Percentiles rank a stretch among this genome's conserved stretches.
phyloP scores from a whole-genome alignment of 176 grass and related monocot genomes.

The Phyllostachys edulis region DNA sequence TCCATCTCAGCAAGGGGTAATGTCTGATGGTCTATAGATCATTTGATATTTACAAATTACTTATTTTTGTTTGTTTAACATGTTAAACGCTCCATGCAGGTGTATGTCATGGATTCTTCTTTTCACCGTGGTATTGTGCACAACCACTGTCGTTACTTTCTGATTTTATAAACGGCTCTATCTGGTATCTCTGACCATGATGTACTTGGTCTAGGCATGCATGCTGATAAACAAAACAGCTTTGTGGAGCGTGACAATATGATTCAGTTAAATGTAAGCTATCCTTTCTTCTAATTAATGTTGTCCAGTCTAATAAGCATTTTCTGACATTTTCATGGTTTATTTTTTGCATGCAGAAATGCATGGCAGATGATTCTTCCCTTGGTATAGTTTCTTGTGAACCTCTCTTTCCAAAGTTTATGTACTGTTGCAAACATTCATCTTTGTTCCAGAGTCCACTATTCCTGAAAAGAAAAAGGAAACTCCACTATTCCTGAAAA shows the following conservation, averaged over 20 bases:
- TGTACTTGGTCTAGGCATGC: neutral
- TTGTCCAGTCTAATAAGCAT: neutral
- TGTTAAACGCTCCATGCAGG: slow-evolving; percentile 7
- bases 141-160: neutral
- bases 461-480: no score
- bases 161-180: neutral
- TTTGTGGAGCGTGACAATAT: slow-evolving; percentile 25
- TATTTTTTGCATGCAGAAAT: slow-evolving; percentile 24
- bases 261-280: slow-evolving; percentile 41
- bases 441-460: neutral
- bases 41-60: neutral
- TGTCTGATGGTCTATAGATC: neutral
- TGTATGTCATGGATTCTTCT: slow-evolving; percentile 23
- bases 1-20: slow-evolving; percentile 33
- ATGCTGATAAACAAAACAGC: neutral
- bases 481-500: neutral
- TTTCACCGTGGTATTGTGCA: slow-evolving; percentile 27
- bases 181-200: neutral
- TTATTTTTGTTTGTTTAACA: slow-evolving; percentile 1
- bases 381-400: slow-evolving; percentile 31
- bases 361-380: slow-evolving; percentile 32
- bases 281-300: neutral
- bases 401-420: neutral
- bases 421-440: neutral
- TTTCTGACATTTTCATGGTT: slow-evolving; percentile 22